Percentiles rank a stretch among this genome's conserved stretches.
Conservation (phyloP, 176 grass and related monocot genomes). For the Cenchrus purpureus region DNA sequence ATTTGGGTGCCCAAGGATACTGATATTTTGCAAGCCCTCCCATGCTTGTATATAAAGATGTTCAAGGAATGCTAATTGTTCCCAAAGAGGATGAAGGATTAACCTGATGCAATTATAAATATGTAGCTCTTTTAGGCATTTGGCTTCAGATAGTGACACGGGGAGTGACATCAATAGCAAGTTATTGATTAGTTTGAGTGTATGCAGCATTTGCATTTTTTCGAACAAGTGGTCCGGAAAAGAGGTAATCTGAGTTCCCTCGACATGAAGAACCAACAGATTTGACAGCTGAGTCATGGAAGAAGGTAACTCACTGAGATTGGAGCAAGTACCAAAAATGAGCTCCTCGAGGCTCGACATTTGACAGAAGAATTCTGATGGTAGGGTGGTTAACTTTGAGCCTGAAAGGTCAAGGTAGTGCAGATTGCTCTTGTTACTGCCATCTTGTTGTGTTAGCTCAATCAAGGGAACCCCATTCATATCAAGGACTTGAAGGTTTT, state of each 20-base stretch:
- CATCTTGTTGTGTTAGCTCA: neutral
- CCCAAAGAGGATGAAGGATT: neutral
- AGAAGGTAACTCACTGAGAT: neutral
- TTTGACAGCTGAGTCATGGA: neutral
- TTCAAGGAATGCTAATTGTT: neutral
- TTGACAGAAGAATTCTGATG: neutral
- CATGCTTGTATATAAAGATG: neutral
- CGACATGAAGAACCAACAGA: neutral
- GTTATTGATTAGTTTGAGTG: constrained; percentile 4
- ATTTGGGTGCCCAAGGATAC: neutral
- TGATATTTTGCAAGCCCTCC: neutral
- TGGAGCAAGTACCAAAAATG: neutral
- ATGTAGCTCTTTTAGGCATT: neutral
- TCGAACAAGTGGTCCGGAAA: neutral
- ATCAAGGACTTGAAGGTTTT: neutral
- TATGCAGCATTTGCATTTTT: neutral
- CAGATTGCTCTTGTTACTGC: neutral
- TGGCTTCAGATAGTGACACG: neutral
- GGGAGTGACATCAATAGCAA: neutral
- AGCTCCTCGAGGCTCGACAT: neutral
- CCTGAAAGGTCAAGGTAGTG: constrained; percentile 3
- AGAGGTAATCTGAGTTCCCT: neutral
- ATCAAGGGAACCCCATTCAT: constrained; percentile 2
- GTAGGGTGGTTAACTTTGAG: neutral
- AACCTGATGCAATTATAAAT: neutral